Base-by-base conservation (phyloP, 2,329 filamentous ascomycete genomes). In the Phyllosticta citriasiana region DNA sequence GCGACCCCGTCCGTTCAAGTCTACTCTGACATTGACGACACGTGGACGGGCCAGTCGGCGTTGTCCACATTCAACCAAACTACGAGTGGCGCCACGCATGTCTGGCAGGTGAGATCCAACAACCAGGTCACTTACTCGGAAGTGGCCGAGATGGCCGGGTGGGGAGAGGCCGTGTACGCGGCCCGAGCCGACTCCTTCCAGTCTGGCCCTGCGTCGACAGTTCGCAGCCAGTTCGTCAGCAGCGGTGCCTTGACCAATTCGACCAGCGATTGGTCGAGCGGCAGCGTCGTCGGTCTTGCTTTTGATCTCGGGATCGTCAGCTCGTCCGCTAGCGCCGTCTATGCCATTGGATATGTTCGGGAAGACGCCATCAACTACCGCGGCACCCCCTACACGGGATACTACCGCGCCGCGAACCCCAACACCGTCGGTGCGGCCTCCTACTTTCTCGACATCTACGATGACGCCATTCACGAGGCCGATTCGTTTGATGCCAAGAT, bases 1-100 rank as follows among this genome's bases (percentile, higher is more conserved):
- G 67, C 57, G 3, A 63, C 62, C 3, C 60, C 60, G 10, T 62
- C 55, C 3, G 68, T 79, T 14, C 75, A 78, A 59, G 65, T 78
- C 3, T 77, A 76, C 62, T 74, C 73, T 1, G 74, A 75, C 62
- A 77, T 79, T 27, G 77, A 78, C 63, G 74, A 73, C 22, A 72
- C 72, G 55, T 79, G 76, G 75, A 71, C 74, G n/a, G 77, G 76
- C 10, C 68, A 67, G 22, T 66, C 68, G 53, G 63, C 63, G 30
- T 67, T 62, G 12, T 68, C 69, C 10, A 62, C 62, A 14, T 58
- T 67, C 14, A 63, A 59, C n/a, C 71, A 72, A 53, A 63, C 69
- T 25, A 62, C 66, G 4, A 53, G 63, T 27, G 65, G 68, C 19
- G 57, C 65, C 47, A 66, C 72, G 30, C 61, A 67, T 3, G 64